Evolutionary conservation across 768 basidiomycete species (phyloP), one percentile per base, ranked within the genome.

Genomic region (Cytidiella melzeri): DNA sequence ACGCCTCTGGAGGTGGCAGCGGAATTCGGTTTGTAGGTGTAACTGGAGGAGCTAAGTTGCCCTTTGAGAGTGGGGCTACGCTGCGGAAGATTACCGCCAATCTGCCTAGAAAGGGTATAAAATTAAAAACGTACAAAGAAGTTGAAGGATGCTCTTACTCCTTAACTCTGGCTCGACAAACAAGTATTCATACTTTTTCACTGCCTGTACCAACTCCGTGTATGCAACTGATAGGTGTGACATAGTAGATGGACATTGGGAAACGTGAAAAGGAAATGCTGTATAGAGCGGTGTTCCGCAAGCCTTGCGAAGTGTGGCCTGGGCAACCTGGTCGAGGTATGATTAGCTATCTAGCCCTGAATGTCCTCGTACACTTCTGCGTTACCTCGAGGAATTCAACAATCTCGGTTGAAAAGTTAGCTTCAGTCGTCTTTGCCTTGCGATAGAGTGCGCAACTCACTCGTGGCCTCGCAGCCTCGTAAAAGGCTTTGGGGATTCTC

Each of bases 401-500:
- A 36, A 59, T 59, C 58, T 59, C 9, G 7, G 40, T 41, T 11
- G 36, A 11, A 11, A 37, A 37, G 36, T 37, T 37, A 37, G 36
- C 36, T n/a, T n/a, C n/a, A n/a, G n/a, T n/a, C n/a, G n/a, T n/a
- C n/a, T n/a, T n/a, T 11, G 36, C 18, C 36, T 37, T n/a, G n/a
- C n/a, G n/a, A n/a, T 7, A 34, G 15, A 7, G 30, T 34, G 9
- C 30, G 15, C 30, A 7, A 53, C 61, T 48, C 50, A 62, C 59
- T 37, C 43, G 48, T 21, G 57, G 56, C 28, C 59, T 39, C n/a
- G 61, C 61, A 21, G 48, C 44, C 1, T 48, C 25, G 36, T 62
- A 62, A 28, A 60, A 62, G n/a, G 61, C 61, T 43, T 54, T 60
- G 40, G 54, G 55, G 3, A 30, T 42, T 25, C 49, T 53, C 21